Evolutionary conservation across 2,329 filamentous ascomycete species (phyloP), one percentile per base, ranked within the genome.

Genomic region (Aspergillus neotritici): DNA sequence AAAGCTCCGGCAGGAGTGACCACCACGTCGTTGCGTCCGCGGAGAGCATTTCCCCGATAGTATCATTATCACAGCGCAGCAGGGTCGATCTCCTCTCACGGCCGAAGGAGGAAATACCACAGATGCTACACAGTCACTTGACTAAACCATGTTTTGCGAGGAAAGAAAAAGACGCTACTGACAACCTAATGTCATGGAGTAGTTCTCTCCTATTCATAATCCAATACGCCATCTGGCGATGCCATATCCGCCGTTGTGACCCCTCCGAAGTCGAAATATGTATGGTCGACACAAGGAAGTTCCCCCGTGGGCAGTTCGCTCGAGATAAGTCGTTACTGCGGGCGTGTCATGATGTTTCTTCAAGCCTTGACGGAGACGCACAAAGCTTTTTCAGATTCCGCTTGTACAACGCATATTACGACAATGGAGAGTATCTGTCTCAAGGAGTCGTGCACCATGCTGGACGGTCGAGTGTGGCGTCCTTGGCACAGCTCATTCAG

Each of bases 351-450:
- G 14, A 37, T 3, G 12, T 3, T 17, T 2, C 5, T 17, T 2
- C 28, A 9, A 11, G 17, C 11, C 28, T 29, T n/a, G 33, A 14
- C 25, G 10, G 25, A 11, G 28, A 42, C 5, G 36, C 32, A 16
- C 40, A 25, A 3, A 5, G 16, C 8, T 36, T 21, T 37, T 37
- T 36, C 21, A 14, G n/a, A 8, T 28, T 25, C 13, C 32, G 39
- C n/a, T 17, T 35, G 1, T 28, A 43, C 25, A 17, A 36, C 28
- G 16, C 17, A 31, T 11, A 31, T 32, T 41, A 41, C 31, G 25
- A 41, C 11, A 41, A 41, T 36, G 40, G 40, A 4, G 40, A 41
- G 33, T 41, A 36, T 21, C 25, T 41, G 34, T 41, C 40, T 2
- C 40, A 41, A 11, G 40, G 40, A 28, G 15, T 36, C 3, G 31